Evolutionary conservation across 1,284 basidiomycete genomes (phyloP).

Genomic region (Sphaerobolus stellatus): DNA sequence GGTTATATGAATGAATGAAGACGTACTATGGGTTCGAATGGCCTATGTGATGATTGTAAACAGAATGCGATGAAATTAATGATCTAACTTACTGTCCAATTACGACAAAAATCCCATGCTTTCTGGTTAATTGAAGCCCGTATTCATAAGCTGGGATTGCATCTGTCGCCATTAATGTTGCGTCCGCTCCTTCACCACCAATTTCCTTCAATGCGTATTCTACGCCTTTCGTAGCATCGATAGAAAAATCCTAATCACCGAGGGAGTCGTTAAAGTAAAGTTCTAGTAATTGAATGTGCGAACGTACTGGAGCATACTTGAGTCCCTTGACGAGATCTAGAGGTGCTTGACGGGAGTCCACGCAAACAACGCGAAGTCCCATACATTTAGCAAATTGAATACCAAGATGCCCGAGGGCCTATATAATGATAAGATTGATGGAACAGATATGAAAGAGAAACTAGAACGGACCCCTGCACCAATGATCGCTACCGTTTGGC

Average conservation of each 20-base stretch:
- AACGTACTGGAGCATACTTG: conserved; percentile 15
- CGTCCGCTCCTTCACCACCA: conserved; percentile 14
- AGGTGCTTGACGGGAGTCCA: conserved; percentile 22
- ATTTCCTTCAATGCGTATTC: conserved; percentile 5
- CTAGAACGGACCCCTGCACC: conserved; percentile 17
- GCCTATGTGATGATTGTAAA: not conserved
- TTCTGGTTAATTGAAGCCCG: conserved; percentile 18
- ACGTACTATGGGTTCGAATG: conserved; percentile 10
- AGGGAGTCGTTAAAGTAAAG: not conserved
- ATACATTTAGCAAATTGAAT: conserved; percentile 24
- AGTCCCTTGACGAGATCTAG: conserved; percentile 19
- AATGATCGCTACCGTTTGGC: conserved; percentile 20
- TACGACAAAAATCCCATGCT: conserved; percentile 22
- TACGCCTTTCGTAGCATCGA: conserved; percentile 8
- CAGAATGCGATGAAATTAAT: not conserved
- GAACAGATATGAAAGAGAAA: not conserved
- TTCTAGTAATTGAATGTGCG: not conserved
- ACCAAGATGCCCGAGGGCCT: conserved; percentile 20
- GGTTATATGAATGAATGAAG: not conserved
- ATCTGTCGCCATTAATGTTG: conserved; percentile 22
- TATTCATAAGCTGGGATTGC: conserved; percentile 20
- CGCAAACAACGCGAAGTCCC: conserved; percentile 22
- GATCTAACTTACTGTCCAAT: conserved; percentile 2
- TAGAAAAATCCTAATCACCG: not conserved
- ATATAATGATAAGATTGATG: not conserved